These are phyloP conservation scores for Fusarium sarcochroum DNA, from an alignment of 2,329 filamentous ascomycete species.

Conservation along the genomic window DNA sequence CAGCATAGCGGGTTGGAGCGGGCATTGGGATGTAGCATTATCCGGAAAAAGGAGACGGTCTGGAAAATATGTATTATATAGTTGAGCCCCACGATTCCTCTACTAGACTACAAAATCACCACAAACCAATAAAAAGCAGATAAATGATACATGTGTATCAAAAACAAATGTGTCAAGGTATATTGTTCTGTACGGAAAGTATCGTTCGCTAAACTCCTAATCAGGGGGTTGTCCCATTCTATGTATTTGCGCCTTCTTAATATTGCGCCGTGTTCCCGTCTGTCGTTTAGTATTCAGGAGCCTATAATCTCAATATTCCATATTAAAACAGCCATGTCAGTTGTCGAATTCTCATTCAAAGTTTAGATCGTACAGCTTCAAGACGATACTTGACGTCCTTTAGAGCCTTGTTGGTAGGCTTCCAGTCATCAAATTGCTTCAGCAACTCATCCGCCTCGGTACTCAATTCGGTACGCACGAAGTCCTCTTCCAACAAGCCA, in stretches of 20 bases:
- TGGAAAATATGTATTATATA: conserved; percentile 39
- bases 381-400: conserved; percentile 97
- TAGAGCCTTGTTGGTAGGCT: conserved; percentile 87
- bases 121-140: conserved; percentile 14
- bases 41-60: conserved; percentile 22
- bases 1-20: conserved; percentile 32
- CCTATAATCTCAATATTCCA: neutral
- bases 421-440: conserved; percentile 94
- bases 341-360: conserved; percentile 57
- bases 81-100: conserved; percentile 32
- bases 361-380: conserved; percentile 89
- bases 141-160: neutral
- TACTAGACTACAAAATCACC: conserved; percentile 40
- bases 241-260: conserved; percentile 21
- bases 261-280: conserved; percentile 5
- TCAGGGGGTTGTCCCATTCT: conserved; percentile 18
- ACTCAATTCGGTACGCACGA: conserved; percentile 85
- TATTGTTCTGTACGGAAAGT: conserved; percentile 23
- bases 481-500: conserved; percentile 90
- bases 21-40: conserved; percentile 34
- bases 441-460: conserved; percentile 84
- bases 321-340: neutral
- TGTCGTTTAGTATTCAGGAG: neutral
- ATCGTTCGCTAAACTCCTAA: conserved; percentile 32
- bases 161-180: neutral